phyloP scores from a whole-genome alignment of 805 yeast genomes.

The Alloascoidea hylecoeti region DNA sequence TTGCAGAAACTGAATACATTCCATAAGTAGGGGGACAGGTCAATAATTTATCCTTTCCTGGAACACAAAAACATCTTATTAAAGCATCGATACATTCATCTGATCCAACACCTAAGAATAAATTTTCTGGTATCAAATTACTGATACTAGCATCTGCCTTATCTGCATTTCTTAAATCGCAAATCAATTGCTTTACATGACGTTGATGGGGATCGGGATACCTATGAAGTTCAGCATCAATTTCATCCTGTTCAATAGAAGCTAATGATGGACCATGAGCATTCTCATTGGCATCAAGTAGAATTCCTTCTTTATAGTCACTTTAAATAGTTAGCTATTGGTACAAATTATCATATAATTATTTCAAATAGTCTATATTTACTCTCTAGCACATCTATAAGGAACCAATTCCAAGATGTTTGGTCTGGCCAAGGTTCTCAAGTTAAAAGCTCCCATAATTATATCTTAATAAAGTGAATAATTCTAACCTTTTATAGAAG shows the following conservation, averaged over 20 bases:
- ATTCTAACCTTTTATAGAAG: no score
- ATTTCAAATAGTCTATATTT: conserved; percentile 8
- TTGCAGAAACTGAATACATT: conserved; percentile 88
- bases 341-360: conserved; percentile 1
- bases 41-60: conserved; percentile 70
- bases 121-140: conserved; percentile 42
- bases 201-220: conserved; percentile 96
- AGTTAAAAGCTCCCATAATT: conserved; percentile 34
- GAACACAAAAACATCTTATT: conserved; percentile 72
- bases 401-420: conserved; percentile 77
- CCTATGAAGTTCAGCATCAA: conserved; percentile 52
- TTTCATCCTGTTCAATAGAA: conserved; percentile 28
- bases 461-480: no score
- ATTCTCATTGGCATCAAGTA: conserved; percentile 93
- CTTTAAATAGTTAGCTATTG: conserved; percentile 9
- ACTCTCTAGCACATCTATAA: conserved; percentile 91
- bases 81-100: conserved; percentile 90
- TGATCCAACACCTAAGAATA: conserved; percentile 93
- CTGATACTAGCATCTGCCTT: conserved; percentile 15
- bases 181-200: conserved; percentile 56
- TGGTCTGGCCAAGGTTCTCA: conserved; percentile 60
- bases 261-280: conserved; percentile 76
- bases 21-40: conserved; percentile 95
- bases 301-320: conserved; percentile 77
- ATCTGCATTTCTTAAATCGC: conserved; percentile 53